Base-by-base conservation (phyloP, 148 eudicot species). In the Nyssa sinensis region DNA sequence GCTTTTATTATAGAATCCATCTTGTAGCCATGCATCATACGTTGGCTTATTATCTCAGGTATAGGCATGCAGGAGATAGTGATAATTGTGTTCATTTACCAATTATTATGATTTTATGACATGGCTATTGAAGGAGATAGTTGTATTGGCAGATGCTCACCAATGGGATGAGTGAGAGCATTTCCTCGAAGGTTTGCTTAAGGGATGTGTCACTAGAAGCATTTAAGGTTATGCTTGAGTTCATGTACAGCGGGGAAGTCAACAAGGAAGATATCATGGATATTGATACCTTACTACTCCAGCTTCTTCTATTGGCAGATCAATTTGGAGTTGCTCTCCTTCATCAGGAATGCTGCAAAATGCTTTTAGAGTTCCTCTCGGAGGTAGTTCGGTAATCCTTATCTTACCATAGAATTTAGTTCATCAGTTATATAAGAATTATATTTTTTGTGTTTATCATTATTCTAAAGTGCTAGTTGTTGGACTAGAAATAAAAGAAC, bases 311-410 rank as follows among this genome's bases (percentile, higher is more conserved):
- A 25, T 71, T 94, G 79, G 95, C 93, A 31, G 98, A 94, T 77
- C 88, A 92, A 70, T 89, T 92, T 84, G 89, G 93, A 35, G 84
- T 94, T 71, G 64, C 87, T 57, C 86, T 77, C 70, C 95, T 94
- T 72, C 97, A 88, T 65, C 98, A 92, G 76, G 98, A 94, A 66
- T 94, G 97, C 87, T 92, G 95, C 87, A 92, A 92, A 86, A 83
- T 77, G 64, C 81, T 94, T 70, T 73, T 92, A 65, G 97, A 94
- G 64, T 87, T 84, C 74, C 87, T 94, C 14, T 84, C 93, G 34
- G 97, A 94, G 97, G 98, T 94, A 92, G 82, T 80, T 83, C 72
- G 67, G 75, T 78, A 37, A 35, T 39, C 64, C 72, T 68, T 67
- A 19, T 73, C 31, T 75, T 34, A 44, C 19, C 75, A 19, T 3